Base-by-base conservation (phyloP, 2,329 filamentous ascomycete species). In the Ceratocystis huliohia region DNA sequence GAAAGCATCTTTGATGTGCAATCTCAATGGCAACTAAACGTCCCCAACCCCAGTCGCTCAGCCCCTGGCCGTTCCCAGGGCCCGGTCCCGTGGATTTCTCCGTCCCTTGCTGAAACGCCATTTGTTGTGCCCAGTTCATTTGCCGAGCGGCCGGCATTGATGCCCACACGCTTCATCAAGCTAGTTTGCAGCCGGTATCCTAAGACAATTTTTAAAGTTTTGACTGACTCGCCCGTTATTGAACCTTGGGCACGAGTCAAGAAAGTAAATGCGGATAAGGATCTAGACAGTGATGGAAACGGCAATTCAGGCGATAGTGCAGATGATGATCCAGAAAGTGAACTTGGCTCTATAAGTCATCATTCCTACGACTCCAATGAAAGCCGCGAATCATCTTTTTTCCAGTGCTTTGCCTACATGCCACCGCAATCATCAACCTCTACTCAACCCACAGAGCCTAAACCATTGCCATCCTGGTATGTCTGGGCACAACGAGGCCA, bases 91-190 rank as follows among this genome's bases (percentile, higher is more conserved):
- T 59, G 56, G 56, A 30, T 59, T 30, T 59, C 56, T 2, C 56
- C 10, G 1, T 59, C 56, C 7, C 56, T 59, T 30, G 28, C 28
- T 1, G 56, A 59, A 59, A 59, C 56, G 8, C 56, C 56, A 6
- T 59, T 59, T 25, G 56, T 33, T 17, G 56, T 37, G 28, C 13
- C 56, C 15, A 37, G 17, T n/a, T 33, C 56, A 25, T 37, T 30
- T 22, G 56, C 56, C 15, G 56, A 37, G 15, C 56, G 28, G 20
- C 25, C 56, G 17, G 15, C 17, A 2, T 17, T 59, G 28, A 37
- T 59, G 56, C 56, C 56, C 10, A n/a, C 56, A 6, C 56, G 28
- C 28, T 59, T 59, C 17, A 59, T 59, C 56, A 59, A 59, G 17
- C 8, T 59, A 10, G 56, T 59, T n/a, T 25, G n/a, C 25, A 8